A percentile compares a stretch with the other conserved stretches of the same genome.
phyloP scores from a whole-genome alignment of 352 stramenopile species.

The Blastocystis sp. region DNA sequence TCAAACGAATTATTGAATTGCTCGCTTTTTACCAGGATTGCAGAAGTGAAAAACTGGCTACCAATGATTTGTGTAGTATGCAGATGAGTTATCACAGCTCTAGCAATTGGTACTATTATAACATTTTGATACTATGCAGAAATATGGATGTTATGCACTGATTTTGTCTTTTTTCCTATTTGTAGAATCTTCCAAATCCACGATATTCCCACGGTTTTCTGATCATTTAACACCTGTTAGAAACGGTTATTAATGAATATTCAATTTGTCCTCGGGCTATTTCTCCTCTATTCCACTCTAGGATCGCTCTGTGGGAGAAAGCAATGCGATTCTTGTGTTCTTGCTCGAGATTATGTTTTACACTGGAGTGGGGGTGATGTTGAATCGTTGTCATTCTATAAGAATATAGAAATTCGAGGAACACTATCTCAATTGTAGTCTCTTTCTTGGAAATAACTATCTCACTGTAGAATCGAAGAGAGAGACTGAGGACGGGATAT shows the following conservation, averaged over 20 bases:
- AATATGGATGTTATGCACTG: too few species aligned
- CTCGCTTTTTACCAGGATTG: too few species aligned
- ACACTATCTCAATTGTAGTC: slow-evolving; percentile 28
- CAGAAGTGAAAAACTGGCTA: too few species aligned
- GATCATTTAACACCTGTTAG: neutral
- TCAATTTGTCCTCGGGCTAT: neutral
- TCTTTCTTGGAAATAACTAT: slow-evolving; percentile 26
- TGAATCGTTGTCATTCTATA: neutral
- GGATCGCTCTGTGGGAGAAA: slow-evolving; percentile 38
- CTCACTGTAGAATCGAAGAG: neutral
- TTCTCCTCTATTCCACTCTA: neutral
- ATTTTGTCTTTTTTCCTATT: too few species aligned
- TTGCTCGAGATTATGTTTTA: neutral
- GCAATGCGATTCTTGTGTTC: slow-evolving; percentile 27
- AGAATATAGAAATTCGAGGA: neutral
- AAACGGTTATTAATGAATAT: neutral
- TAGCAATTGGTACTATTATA: too few species aligned
- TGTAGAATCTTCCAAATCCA: too few species aligned
- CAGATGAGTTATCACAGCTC: too few species aligned
- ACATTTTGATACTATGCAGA: too few species aligned
- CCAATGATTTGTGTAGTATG: too few species aligned
- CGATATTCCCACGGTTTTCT: neutral
- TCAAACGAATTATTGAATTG: too few species aligned
- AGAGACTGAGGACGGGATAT: neutral
- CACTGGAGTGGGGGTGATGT: slow-evolving; percentile 20